Evolutionary conservation across 2,329 filamentous ascomycete species (phyloP).

Genomic region (Aspergillus hiratsukae): DNA sequence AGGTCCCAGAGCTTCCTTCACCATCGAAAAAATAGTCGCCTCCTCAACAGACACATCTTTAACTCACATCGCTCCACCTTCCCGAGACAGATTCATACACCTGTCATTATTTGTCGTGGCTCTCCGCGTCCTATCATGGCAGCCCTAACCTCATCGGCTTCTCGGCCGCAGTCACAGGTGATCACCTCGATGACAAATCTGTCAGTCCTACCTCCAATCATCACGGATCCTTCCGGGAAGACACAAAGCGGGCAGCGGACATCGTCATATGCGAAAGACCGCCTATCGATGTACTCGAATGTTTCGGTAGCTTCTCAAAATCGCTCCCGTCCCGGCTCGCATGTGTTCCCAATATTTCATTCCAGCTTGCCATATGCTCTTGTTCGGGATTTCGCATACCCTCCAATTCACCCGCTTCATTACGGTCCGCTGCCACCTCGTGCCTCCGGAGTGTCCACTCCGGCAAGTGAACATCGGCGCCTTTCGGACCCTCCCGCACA

Average conservation of each 20-base stretch:
- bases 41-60: slow-evolving; percentile 15
- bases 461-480: slow-evolving; percentile 71
- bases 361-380: slow-evolving; percentile 83
- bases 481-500: slow-evolving; percentile 71
- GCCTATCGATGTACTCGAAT: slow-evolving; percentile 78
- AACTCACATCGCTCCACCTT: slow-evolving; percentile 9
- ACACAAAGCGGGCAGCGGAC: slow-evolving; percentile 61
- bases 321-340: slow-evolving; percentile 74
- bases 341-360: slow-evolving; percentile 75
- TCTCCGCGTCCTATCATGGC: slow-evolving; percentile 21
- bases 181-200: slow-evolving; percentile 24
- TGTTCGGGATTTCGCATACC: slow-evolving; percentile 95
- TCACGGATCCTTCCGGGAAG: slow-evolving; percentile 50
- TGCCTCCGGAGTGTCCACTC: slow-evolving; percentile 74
- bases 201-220: slow-evolving; percentile 43
- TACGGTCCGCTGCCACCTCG: slow-evolving; percentile 81
- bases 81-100: neutral
- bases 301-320: slow-evolving; percentile 54
- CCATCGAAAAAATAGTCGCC: slow-evolving; percentile 10
- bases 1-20: slow-evolving; percentile 23
- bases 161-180: slow-evolving; percentile 25
- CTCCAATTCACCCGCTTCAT: slow-evolving; percentile 75
- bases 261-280: slow-evolving; percentile 74
- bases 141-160: slow-evolving; percentile 36
- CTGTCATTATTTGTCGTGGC: neutral